These are phyloP conservation scores for Aspergillus novoparasiticus DNA, from an alignment of 2,329 filamentous ascomycete genomes.

Conservation along the genomic window DNA sequence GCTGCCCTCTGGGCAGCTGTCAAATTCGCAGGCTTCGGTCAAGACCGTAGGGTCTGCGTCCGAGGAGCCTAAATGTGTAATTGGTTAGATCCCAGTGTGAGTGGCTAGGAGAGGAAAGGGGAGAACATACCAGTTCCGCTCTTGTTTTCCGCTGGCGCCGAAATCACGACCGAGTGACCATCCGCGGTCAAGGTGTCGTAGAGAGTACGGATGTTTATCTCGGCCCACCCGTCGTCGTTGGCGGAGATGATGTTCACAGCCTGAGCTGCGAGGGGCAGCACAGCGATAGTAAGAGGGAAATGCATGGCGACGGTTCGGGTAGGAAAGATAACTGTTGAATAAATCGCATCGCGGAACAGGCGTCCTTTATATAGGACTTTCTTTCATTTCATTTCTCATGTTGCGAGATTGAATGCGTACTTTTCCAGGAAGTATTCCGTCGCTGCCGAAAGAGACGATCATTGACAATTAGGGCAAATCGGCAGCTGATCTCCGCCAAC, in stretches of 20 bases:
- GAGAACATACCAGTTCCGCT: conserved; percentile 59
- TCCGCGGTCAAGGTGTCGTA: conserved; percentile 58
- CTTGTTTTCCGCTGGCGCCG: conserved; percentile 67
- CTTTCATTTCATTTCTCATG: background rate
- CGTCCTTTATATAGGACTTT: background rate
- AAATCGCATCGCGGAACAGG: background rate
- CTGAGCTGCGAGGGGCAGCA: conserved; percentile 26
- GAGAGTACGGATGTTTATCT: conserved; percentile 65
- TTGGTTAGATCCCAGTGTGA: background rate
- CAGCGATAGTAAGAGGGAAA: conserved; percentile 20
- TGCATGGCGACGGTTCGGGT: conserved; percentile 22
- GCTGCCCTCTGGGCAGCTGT: conserved; percentile 61
- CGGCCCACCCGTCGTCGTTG: conserved; percentile 76
- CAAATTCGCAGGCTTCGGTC: conserved; percentile 59
- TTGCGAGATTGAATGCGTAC: background rate
- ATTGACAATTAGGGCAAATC: background rate
- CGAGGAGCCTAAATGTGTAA: conserved; percentile 51
- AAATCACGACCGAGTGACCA: conserved; percentile 65
- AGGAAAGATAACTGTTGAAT: background rate
- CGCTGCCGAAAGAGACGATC: background rate
- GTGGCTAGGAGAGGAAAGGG: too few relatives aligned
- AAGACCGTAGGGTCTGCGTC: conserved; percentile 54
- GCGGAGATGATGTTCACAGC: conserved; percentile 62
- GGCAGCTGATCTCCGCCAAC: conserved; percentile 1
- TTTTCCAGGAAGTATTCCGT: background rate